phyloP scores from a whole-genome alignment of 495 filamentous ascomycete species.

The Usnea hakonensis region DNA sequence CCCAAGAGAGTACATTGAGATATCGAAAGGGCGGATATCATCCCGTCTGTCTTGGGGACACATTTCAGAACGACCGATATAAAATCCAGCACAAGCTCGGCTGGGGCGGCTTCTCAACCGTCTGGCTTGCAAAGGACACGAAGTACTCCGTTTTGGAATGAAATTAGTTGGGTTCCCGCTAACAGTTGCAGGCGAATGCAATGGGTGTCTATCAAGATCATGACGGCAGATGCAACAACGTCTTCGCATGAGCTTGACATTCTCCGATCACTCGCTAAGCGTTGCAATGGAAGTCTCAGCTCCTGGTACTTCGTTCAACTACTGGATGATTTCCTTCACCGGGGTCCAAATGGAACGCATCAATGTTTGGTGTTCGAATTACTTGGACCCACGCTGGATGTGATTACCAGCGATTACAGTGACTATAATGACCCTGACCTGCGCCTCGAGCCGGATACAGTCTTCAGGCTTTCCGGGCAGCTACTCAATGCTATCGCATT shows the following conservation, averaged over 20 bases:
- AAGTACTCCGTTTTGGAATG: conserved; percentile 9
- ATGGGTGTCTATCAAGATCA: conserved; percentile 11
- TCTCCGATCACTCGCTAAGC: conserved; percentile 1
- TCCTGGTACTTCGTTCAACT: conserved; percentile 29
- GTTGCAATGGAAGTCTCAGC: conserved; percentile 12
- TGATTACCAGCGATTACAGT: background rate
- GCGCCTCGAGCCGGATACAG: conserved; percentile 21
- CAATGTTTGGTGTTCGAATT: conserved; percentile 40
- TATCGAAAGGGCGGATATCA: conserved; percentile 40
- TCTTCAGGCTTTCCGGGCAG: conserved; percentile 27
- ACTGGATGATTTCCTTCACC: conserved; percentile 33
- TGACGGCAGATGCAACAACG: background rate
- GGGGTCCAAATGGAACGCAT: conserved; percentile 39
- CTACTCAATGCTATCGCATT: conserved; percentile 27
- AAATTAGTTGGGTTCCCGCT: background rate
- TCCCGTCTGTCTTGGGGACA: conserved; percentile 36
- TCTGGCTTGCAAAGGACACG: conserved; percentile 41
- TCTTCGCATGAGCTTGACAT: background rate
- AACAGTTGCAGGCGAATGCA: background rate
- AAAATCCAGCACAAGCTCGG: conserved; percentile 43
- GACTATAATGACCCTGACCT: conserved; percentile 23
- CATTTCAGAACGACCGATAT: conserved; percentile 35
- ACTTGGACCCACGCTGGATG: conserved; percentile 32
- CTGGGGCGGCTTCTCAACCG: conserved; percentile 42
- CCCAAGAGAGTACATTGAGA: background rate